Evolutionary conservation across 1,284 basidiomycete species (phyloP).

Genomic region (Puccinia horiana): DNA sequence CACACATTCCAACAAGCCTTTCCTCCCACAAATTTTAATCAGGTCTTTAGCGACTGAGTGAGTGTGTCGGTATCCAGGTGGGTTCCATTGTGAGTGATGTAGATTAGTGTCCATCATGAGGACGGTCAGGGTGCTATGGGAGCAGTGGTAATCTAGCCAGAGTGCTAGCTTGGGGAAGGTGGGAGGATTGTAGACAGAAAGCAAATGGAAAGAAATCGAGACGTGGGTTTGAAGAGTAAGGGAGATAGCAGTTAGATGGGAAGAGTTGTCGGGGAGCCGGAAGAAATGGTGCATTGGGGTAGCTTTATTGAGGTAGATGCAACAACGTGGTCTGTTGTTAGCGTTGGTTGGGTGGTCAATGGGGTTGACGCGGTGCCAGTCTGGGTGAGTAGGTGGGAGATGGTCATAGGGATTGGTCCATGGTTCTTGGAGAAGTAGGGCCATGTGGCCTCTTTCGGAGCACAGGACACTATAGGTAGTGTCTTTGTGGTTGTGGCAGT

Average conservation of each 20-base stretch:
- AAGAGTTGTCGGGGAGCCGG: not conserved
- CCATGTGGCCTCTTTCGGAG: not conserved
- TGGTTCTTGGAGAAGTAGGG: slow-evolving; percentile 3
- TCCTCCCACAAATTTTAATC: slow-evolving; percentile 1
- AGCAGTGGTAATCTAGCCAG: not conserved
- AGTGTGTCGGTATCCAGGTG: not conserved
- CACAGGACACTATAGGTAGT: not conserved
- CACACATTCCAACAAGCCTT: no score
- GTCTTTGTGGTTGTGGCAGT: not conserved
- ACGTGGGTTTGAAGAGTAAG: not conserved
- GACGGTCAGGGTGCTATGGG: not conserved
- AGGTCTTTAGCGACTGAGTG: not conserved
- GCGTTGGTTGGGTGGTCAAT: not conserved
- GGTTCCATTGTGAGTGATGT: not conserved
- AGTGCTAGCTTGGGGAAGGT: not conserved
- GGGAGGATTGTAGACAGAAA: not conserved
- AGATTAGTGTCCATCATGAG: slow-evolving; percentile 13
- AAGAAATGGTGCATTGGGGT: not conserved
- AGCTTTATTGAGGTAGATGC: slow-evolving; percentile 11
- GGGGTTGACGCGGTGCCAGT: not conserved
- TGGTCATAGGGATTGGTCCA: not conserved
- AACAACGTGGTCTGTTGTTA: not conserved
- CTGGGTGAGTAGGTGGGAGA: not conserved
- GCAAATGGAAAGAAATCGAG: not conserved
- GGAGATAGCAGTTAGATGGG: not conserved